Evolutionary conservation across 495 filamentous ascomycete species (phyloP), one percentile per base, ranked within the genome.

Genomic region (Penicillium cataractarum): DNA sequence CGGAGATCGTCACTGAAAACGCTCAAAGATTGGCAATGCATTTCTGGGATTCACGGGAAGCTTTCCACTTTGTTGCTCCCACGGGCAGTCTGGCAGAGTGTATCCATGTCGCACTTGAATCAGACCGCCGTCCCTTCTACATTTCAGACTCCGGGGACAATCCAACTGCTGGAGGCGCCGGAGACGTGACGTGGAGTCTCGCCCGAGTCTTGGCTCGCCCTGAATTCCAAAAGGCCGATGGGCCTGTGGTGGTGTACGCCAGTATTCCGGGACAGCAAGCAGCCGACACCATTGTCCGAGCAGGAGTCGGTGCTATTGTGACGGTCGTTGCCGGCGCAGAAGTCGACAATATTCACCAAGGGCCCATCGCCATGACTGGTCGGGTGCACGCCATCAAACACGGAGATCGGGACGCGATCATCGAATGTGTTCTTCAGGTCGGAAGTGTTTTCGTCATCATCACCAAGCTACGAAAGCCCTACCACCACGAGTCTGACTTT

Each of bases 131-230:
- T 9, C 84, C 84, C 0, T 87, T 79, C 63, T 87, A 85, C 65
- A 82, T 87, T 48, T 86, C 83, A 0, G 84, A 87, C 66, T 85
- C 82, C 0, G 84, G 83, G 0, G 83, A 86, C 63, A 85, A 86
- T 40, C 84, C 82, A 4, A 87, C 83, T 0, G 84, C 83, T 2
- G 84, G 84, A 10, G 83, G 82, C 2, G 80, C 82, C 0, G 84
- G 84, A 0, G 82, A 86, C 65, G 80, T 87, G 15, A 84, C 83
- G 4, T 85, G 82, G 80, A 77, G 80, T 0, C 68, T 87, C 7
- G 72, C 74, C 0, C 71, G 78, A 52, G 59, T 87, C 31, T 74
- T 87, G 26, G 67, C 59, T 32, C 76, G 82, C 9, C 65, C 83
- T 0, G 83, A 85, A 50, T 83, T 86, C 31, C 67, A 77, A 39